A percentile compares a stretch with the other conserved stretches of the same genome.
phyloP scores from a whole-genome alignment of 768 basidiomycete species.

The Boletus edulis region DNA sequence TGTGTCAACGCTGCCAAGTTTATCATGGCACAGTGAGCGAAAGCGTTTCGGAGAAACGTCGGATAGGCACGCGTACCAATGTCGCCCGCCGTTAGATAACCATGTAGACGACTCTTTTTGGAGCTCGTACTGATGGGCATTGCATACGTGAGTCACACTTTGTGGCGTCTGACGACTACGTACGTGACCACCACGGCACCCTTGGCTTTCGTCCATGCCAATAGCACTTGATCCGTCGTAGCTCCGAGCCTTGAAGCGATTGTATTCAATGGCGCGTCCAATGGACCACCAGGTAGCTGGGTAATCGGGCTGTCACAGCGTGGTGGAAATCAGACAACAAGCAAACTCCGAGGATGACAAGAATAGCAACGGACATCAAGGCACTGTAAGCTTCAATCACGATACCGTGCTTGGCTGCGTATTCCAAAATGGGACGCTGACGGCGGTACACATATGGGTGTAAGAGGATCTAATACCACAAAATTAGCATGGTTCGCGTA shows the following conservation, averaged over 20 bases:
- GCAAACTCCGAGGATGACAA: background rate
- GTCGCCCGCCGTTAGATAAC: slow-evolving; percentile 68
- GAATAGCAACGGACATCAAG: slow-evolving; percentile 45
- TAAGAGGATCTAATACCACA: slow-evolving; percentile 50
- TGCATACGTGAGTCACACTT: background rate
- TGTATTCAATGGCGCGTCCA: slow-evolving; percentile 55
- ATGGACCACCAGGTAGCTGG: slow-evolving; percentile 56
- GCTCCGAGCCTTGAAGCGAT: slow-evolving; percentile 53
- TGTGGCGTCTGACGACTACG: slow-evolving; percentile 3
- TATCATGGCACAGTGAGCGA: too few species aligned
- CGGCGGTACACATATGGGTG: slow-evolving; percentile 68
- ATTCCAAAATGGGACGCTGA: slow-evolving; percentile 57
- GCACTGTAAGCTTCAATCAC: slow-evolving; percentile 71
- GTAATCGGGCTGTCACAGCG: slow-evolving; percentile 54
- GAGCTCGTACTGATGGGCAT: slow-evolving; percentile 51
- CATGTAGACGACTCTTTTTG: slow-evolving; percentile 60
- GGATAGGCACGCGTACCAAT: slow-evolving; percentile 37
- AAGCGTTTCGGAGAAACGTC: too few species aligned
- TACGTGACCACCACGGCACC: slow-evolving; percentile 67
- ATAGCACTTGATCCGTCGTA: slow-evolving; percentile 63
- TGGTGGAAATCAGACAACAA: background rate
- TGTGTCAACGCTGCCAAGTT: slow-evolving; percentile 41
- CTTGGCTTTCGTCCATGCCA: slow-evolving; percentile 73
- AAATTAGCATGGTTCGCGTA: slow-evolving; percentile 1
- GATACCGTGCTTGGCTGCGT: slow-evolving; percentile 54